These are phyloP conservation scores for Wickerhamiella domercqiae DNA, from an alignment of 805 yeast genomes.

Conservation along the genomic window DNA sequence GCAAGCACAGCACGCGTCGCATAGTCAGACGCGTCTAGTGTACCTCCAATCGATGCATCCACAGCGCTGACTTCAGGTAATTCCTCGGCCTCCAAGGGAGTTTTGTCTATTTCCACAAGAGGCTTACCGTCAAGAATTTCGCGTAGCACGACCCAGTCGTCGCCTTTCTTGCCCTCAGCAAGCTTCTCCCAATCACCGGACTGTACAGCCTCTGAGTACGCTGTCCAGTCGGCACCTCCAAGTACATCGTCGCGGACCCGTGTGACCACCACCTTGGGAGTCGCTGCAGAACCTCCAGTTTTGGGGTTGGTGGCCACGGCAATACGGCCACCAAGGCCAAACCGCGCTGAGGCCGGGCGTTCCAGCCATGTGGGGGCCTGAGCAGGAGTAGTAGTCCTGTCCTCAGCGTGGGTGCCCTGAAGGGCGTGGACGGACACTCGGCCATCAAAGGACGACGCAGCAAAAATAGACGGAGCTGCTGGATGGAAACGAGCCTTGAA, in stretches of 20 bases:
- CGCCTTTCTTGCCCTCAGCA: slow-evolving; percentile 15
- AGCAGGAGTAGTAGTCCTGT: slow-evolving; percentile 31
- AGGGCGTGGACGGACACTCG: slow-evolving; percentile 66
- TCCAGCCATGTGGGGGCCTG: slow-evolving; percentile 89
- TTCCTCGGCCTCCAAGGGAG: neutral
- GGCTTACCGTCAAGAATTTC: slow-evolving; percentile 16
- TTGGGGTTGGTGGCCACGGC: slow-evolving; percentile 37
- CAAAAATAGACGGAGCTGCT: slow-evolving; percentile 67
- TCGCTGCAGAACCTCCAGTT: too few relatives aligned
- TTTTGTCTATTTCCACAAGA: slow-evolving; percentile 6
- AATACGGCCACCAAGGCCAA: slow-evolving; percentile 90
- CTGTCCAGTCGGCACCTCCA: slow-evolving; percentile 17
- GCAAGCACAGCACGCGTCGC: slow-evolving; percentile 38
- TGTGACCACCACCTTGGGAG: slow-evolving; percentile 29
- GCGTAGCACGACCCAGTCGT: slow-evolving; percentile 25
- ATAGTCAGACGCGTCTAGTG: slow-evolving; percentile 26
- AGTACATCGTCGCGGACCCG: slow-evolving; percentile 23
- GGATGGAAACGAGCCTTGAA: slow-evolving; percentile 85
- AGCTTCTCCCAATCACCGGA: slow-evolving; percentile 19
- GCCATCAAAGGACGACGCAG: slow-evolving; percentile 56
- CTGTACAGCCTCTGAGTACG: slow-evolving; percentile 43
- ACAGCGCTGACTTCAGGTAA: slow-evolving; percentile 8
- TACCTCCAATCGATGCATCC: slow-evolving; percentile 13
- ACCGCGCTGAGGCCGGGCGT: slow-evolving; percentile 55
- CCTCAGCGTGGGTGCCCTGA: slow-evolving; percentile 51